phyloP scores from a whole-genome alignment of 2,329 filamentous ascomycete genomes.

The Thermomyces lanuginosus region DNA sequence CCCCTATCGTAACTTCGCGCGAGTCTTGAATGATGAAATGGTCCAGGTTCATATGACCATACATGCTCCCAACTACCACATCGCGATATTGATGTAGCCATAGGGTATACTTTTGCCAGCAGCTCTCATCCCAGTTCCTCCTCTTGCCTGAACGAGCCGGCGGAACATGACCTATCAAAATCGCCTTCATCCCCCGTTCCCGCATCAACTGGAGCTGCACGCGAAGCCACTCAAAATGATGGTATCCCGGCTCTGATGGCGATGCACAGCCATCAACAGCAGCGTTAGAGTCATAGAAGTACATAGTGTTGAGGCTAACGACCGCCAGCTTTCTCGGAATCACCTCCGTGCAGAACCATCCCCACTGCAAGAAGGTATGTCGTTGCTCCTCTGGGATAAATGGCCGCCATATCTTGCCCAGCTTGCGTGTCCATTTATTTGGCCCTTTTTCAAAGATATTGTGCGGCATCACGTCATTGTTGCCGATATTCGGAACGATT shows the following conservation, averaged over 20 bases:
- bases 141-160: conserved; percentile 76
- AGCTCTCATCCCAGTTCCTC: conserved; percentile 84
- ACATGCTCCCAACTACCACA: conserved; percentile 62
- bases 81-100: conserved; percentile 87
- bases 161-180: conserved; percentile 85
- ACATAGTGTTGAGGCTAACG: conserved; percentile 89
- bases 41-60: conserved; percentile 97
- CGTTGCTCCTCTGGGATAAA: conserved; percentile 89
- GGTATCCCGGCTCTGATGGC: conserved; percentile 70
- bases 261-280: conserved; percentile 78
- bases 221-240: conserved; percentile 91
- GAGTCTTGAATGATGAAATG: conserved; percentile 90
- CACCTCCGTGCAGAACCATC: conserved; percentile 89
- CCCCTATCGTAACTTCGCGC: conserved; percentile 50
- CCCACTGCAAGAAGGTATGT: conserved; percentile 79
- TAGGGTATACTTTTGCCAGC: conserved; percentile 92
- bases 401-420: conserved; percentile 59
- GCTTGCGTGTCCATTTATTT: conserved; percentile 68
- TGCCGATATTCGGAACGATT: conserved; percentile 79
- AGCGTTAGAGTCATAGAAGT: conserved; percentile 85
- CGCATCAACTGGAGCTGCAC: conserved; percentile 75
- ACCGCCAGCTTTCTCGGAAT: conserved; percentile 73
- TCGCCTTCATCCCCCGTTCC: conserved; percentile 76
- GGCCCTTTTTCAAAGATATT: conserved; percentile 80
- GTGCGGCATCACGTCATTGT: conserved; percentile 94